Evolutionary conservation across 164 flowering plant genomes (phyloP).

Genomic region (Annona cherimola): DNA sequence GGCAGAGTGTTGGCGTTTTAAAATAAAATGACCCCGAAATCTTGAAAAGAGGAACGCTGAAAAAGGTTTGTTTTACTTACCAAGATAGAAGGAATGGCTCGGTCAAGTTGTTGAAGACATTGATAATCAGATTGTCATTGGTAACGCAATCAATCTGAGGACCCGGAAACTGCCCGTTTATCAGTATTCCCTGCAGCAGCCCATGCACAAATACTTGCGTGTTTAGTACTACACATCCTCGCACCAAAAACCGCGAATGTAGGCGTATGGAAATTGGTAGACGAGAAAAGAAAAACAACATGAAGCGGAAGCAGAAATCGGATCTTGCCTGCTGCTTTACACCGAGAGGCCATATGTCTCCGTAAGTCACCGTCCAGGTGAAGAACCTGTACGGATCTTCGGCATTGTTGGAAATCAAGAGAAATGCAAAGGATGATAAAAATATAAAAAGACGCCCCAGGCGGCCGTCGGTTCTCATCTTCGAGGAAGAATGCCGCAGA

Average conservation of each 20-base stretch:
- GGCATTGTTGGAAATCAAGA: slow-evolving; percentile 13
- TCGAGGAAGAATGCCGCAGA: not conserved
- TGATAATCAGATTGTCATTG: slow-evolving; percentile 86
- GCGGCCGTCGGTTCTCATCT: slow-evolving; percentile 11
- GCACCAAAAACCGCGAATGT: not conserved
- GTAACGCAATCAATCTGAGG: slow-evolving; percentile 86
- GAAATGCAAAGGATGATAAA: slow-evolving; percentile 5
- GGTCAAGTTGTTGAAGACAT: slow-evolving; percentile 66
- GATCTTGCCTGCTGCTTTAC: slow-evolving; percentile 28
- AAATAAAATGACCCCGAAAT: not conserved
- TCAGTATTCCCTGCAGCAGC: slow-evolving; percentile 82
- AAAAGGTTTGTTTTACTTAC: slow-evolving; percentile 27
- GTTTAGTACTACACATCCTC: not conserved
- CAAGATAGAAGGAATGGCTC: slow-evolving; percentile 98
- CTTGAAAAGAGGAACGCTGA: not conserved
- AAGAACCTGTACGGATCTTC: slow-evolving; percentile 34
- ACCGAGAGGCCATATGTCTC: slow-evolving; percentile 35
- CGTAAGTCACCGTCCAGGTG: slow-evolving; percentile 32
- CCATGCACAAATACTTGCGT: not conserved
- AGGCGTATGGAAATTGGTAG: not conserved
- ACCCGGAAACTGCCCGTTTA: slow-evolving; percentile 98
- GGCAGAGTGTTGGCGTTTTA: not conserved
- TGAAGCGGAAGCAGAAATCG: not conserved
- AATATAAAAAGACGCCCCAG: slow-evolving; percentile 9
- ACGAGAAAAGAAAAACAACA: not conserved